A percentile compares a stretch with the other conserved stretches of the same genome.
phyloP scores from a whole-genome alignment of 768 basidiomycete genomes.

The Suillus luteus region DNA sequence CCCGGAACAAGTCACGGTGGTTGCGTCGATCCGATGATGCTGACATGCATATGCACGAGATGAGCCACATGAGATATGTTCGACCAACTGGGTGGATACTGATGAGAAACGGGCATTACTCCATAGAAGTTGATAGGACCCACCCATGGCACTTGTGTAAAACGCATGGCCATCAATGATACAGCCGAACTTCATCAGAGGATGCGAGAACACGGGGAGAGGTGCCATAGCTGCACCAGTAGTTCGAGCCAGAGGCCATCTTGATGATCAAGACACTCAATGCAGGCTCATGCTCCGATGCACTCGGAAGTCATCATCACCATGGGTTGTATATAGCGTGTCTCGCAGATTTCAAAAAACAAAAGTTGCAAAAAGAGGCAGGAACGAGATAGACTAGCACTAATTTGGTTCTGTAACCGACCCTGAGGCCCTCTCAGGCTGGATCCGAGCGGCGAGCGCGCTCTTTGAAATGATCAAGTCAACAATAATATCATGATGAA shows the following conservation, averaged over 20 bases:
- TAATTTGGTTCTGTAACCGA: neutral
- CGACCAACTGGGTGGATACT: neutral
- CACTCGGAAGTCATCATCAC: neutral
- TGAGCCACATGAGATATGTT: neutral
- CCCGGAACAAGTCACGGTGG: neutral
- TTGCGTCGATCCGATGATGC: neutral
- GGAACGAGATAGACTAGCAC: no score
- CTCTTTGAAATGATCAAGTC: neutral
- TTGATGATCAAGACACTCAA: neutral
- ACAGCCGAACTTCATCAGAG: neutral
- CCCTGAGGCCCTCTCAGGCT: neutral
- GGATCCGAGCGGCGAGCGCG: neutral
- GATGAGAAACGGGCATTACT: neutral
- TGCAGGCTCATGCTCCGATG: neutral
- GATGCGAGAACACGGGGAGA: neutral
- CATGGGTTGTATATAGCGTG: no score
- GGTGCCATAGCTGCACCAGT: neutral
- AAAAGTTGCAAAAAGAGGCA: neutral
- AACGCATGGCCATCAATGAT: neutral
- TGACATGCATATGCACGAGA: neutral
- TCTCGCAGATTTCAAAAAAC: neutral
- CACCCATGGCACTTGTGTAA: neutral
- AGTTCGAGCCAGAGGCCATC: neutral
- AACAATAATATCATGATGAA: neutral
- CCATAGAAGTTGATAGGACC: neutral